Conservation (phyloP, 441 rosid genomes). For the Erodium trifolium region DNA sequence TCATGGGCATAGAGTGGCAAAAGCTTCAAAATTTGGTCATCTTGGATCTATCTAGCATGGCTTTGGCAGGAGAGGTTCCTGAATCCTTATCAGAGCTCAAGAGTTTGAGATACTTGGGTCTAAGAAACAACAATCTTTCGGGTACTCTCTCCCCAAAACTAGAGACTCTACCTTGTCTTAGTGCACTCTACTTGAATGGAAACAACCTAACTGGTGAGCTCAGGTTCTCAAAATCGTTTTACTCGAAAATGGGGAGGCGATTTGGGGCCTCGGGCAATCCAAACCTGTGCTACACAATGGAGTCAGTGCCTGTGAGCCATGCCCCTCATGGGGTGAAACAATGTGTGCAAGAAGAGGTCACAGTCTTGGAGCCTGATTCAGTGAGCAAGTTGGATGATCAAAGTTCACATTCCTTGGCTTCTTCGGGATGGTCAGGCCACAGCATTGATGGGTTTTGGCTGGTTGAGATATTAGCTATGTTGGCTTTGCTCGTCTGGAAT, state of each 20-base stretch:
- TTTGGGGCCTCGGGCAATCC: conserved; percentile 88
- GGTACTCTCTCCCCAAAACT: conserved; percentile 48
- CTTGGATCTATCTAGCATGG: conserved; percentile 52
- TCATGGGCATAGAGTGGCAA: conserved; percentile 44
- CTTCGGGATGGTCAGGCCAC: conserved; percentile 40
- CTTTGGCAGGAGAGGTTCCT: conserved; percentile 59
- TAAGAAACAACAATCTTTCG: conserved; percentile 59
- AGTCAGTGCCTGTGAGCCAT: conserved; percentile 25
- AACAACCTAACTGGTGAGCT: conserved; percentile 80
- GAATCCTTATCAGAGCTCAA: conserved; percentile 43
- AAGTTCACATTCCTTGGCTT: conserved; percentile 25
- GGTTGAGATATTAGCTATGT: conserved; percentile 15
- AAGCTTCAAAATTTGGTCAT: conserved; percentile 44
- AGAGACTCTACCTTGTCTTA: conserved; percentile 52
- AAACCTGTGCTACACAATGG: conserved; percentile 50
- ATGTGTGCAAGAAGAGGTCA: conserved; percentile 35
- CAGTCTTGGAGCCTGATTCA: conserved; percentile 28
- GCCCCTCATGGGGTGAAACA: conserved; percentile 60
- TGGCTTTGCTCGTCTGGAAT: conserved; percentile 18
- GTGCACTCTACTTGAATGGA: conserved; percentile 57
- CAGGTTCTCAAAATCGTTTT: conserved; percentile 43
- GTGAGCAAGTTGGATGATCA: conserved; percentile 32
- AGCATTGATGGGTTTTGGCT: conserved; percentile 24
- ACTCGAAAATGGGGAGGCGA: conserved; percentile 63
- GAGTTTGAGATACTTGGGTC: conserved; percentile 67